These are phyloP conservation scores for Stagonosporopsis vannaccii DNA, from an alignment of 2,329 filamentous ascomycete species.

Conservation along the genomic window DNA sequence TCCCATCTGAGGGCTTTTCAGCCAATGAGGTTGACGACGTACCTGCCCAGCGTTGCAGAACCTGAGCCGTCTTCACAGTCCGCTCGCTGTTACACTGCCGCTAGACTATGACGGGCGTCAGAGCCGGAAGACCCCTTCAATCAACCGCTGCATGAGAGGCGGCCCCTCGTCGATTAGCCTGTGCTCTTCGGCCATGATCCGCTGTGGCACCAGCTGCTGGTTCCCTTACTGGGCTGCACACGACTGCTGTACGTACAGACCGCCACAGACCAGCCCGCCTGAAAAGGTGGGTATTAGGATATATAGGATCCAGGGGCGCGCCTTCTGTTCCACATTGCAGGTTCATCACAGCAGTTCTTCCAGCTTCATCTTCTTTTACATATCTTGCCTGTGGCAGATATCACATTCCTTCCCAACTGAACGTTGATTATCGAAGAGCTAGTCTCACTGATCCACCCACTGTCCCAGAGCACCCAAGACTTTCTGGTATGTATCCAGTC, in stretches of 20 bases:
- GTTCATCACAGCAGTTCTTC: conserved; percentile 35
- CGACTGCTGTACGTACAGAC: conserved; percentile 25
- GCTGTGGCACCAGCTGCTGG: conserved; percentile 33
- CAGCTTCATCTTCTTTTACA: conserved; percentile 31
- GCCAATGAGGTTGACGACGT: conserved; percentile 36
- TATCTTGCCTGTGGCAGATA: conserved; percentile 49
- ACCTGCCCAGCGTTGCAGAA: conserved; percentile 34
- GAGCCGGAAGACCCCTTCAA: conserved; percentile 29
- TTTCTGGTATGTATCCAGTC: conserved; percentile 14
- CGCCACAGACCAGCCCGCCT: conserved; percentile 25
- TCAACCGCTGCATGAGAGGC: conserved; percentile 33
- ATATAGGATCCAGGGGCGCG: conserved; percentile 35
- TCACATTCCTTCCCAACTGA: conserved; percentile 40
- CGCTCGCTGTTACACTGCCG: conserved; percentile 33
- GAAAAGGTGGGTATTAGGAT: conserved; percentile 23
- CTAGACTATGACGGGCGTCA: conserved; percentile 35
- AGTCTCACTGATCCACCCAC: conserved; percentile 25
- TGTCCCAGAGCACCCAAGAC: conserved; percentile 11
- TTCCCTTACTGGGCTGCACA: conserved; percentile 22
- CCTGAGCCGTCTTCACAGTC: conserved; percentile 15
- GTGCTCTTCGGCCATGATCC: conserved; percentile 34
- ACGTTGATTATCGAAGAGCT: conserved; percentile 30
- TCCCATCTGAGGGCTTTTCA: conserved; percentile 22
- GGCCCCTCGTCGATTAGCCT: conserved; percentile 37
- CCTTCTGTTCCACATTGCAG: conserved; percentile 28